Evolutionary conservation across 345 rosid genomes (phyloP), one percentile per base, ranked within the genome.

Genomic region (Anastatica hierochuntica): DNA sequence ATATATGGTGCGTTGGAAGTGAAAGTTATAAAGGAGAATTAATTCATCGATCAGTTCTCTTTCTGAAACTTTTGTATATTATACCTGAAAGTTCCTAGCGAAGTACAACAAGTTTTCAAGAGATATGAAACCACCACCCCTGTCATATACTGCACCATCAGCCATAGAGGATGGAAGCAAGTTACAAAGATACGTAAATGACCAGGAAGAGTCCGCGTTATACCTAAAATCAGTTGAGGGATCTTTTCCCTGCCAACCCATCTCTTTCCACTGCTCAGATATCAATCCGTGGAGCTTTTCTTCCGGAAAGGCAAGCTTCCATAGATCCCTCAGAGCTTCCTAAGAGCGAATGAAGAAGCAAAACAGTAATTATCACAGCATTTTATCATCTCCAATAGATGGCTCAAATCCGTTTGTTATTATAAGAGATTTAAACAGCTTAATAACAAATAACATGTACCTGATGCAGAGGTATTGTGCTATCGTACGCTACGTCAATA

Each of bases 211-310:
- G 50, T 53, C 44, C 55, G 19, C 5, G 14, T 29, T 20, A 21
- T 60, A 88, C 99, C 99, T 78, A 79, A 94, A 94, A 75, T 94
- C 99, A 39, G 99, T 88, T 33, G 99, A 88, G 23, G 99, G 99
- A 69, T 94, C 99, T 78, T 88, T 94, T 41, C 99, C 99, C 72
- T 88, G 99, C 99, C 99, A 94, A 43, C 99, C 99, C 99, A 94
- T 94, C 80, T 85, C 95, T 75, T 94, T 94, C 99, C 99, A 94
- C 60, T 85, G 99, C 74, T 94, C 99, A 60, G 99, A 83, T 77
- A 88, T 79, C 56, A 94, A 63, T 53, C 85, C 84, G 48, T 40
- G 66, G 48, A 94, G 95, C 74, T 94, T 88, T 72, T 88, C 97
- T 52, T 77, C 87, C 35, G 97, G 97, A 76, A 85, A 94, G 33